Percentiles rank a stretch among this genome's conserved stretches.
phyloP scores from a whole-genome alignment of 2,329 filamentous ascomycete species.

The Stachybotrys echinatus region DNA sequence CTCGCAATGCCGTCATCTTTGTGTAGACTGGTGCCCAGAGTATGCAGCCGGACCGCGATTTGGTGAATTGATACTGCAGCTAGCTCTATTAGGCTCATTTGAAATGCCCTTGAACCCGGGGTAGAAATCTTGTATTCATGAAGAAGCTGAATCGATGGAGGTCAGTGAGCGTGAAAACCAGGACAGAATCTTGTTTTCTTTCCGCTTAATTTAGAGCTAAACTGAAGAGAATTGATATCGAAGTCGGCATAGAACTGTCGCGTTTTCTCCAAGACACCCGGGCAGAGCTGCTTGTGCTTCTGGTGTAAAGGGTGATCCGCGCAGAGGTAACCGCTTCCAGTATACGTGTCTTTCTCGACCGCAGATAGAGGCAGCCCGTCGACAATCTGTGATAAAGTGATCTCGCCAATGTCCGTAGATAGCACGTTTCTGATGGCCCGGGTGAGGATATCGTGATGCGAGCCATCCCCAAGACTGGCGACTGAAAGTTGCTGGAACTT shows the following conservation, averaged over 20 bases:
- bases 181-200: no score
- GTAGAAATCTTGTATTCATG: slow-evolving; percentile 14
- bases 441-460: not conserved
- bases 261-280: slow-evolving; percentile 8
- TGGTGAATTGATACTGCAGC: slow-evolving; percentile 20
- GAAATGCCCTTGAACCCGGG: slow-evolving; percentile 16
- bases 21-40: slow-evolving; percentile 12
- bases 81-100: slow-evolving; percentile 23
- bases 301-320: slow-evolving; percentile 11
- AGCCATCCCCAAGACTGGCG: not conserved
- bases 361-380: slow-evolving; percentile 13
- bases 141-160: slow-evolving; percentile 16
- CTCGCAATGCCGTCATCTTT: slow-evolving; percentile 13
- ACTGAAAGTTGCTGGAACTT: no score
- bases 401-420: slow-evolving; percentile 7
- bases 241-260: no score
- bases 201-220: no score
- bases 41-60: slow-evolving; percentile 18
- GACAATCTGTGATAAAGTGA: slow-evolving; percentile 15
- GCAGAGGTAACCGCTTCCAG: not conserved
- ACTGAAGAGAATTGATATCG: no score
- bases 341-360: slow-evolving; percentile 1
- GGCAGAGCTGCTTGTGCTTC: slow-evolving; percentile 13
- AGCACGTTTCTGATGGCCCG: slow-evolving; percentile 9
- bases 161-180: no score